Evolutionary conservation across 1,139 yeast genomes (phyloP), one percentile per base, ranked within the genome.

Genomic region (Wickerhamiella infanticola): DNA sequence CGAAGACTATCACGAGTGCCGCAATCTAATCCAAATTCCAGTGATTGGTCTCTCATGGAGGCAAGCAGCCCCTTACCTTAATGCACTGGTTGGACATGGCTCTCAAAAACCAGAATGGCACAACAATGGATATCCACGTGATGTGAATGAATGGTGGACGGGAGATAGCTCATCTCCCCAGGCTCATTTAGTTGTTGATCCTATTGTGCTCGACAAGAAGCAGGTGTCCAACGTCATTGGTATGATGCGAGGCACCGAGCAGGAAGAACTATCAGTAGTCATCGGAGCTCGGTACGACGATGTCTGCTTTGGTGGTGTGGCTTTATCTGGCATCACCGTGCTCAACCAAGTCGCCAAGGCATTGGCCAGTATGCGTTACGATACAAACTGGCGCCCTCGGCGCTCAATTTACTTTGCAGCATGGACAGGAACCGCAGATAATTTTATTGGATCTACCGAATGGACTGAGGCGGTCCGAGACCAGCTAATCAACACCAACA

Each of bases 281-380:
- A 74, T 90, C 48, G 96, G 95, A 1, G 86, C 96, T 0, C 75
- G 82, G 4, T 70, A 96, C 52, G 96, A 88, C 57, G 69, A 95
- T 0, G 64, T 76, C 33, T 79, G 94, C 54, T 75, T 69, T 54
- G 97, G 96, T 8, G 65, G 77, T 2, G 72, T 75, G 35, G 78
- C 90, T 24, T 76, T 77, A 54, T 77, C 94, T 1, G 94, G 95
- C 0, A 79, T 93, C 0, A 77, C 81, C 0, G 69, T 81, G 1
- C 60, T 90, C 48, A 64, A 88, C 13, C 93, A 85, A 55, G 63
- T 88, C 47, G 77, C 84, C 3, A 74, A 82, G 48, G 62, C 83
- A 0, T 74, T 90, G 49, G 76, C 86, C n/a, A 68, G 75, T 24
- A 65, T 88, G 60, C 79, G 74, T 50, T 67, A 76, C 46, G 70